Percentiles rank a stretch among this genome's conserved stretches.
Evolutionary conservation across 176 grass and related monocot genomes (phyloP).

Genomic region (Hordeum vulgare): DNA sequence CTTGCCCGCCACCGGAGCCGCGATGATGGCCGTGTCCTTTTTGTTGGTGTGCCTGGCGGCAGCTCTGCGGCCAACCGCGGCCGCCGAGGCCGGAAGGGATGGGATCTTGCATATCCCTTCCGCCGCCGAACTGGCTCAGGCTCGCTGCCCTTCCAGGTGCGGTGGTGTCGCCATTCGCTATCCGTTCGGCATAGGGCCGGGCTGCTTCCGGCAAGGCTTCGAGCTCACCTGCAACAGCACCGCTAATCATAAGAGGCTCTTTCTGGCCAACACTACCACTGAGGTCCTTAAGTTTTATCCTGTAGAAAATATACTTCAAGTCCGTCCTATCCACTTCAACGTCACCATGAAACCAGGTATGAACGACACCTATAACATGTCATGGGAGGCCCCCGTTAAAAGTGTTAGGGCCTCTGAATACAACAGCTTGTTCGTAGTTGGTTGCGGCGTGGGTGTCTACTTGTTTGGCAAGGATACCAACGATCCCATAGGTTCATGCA

Average conservation of each 20-base stretch:
- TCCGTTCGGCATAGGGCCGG: slow-evolving; percentile 27
- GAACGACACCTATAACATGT: neutral
- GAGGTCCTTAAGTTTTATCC: rapidly evolving
- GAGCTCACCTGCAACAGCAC: neutral
- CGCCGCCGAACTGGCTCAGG: neutral
- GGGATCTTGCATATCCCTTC: slow-evolving; percentile 5
- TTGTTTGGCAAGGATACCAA: neutral
- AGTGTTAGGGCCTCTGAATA: rapidly evolving
- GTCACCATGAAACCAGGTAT: neutral
- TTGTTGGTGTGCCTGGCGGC: neutral
- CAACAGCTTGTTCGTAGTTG: rapidly evolving
- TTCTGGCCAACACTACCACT: neutral
- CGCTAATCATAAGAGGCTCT: neutral
- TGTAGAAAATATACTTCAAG: rapidly evolving
- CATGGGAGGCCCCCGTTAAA: neutral
- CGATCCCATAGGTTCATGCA: neutral
- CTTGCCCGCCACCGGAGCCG: no score
- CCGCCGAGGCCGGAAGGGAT: no score
- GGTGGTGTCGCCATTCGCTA: neutral
- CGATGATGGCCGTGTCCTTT: neutral
- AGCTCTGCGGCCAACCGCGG: neutral
- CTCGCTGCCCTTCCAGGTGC: slow-evolving; percentile 8
- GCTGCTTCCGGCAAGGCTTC: slow-evolving; percentile 31
- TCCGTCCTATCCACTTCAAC: neutral
- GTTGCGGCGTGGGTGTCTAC: neutral